Base-by-base conservation (phyloP, 106 monocot species). In the Dioscorea alata region DNA sequence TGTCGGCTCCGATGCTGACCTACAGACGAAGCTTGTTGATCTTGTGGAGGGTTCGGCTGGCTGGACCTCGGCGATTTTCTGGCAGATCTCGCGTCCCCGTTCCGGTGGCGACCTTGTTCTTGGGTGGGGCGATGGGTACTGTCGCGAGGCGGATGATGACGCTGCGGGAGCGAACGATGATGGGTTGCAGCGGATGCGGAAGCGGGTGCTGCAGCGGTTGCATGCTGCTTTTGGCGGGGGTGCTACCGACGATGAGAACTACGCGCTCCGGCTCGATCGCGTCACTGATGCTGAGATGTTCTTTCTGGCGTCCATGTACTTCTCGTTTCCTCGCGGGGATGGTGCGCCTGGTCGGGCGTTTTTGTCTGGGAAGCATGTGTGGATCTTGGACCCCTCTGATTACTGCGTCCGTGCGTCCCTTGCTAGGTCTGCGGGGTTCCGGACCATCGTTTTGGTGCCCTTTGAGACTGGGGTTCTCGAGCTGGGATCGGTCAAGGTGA, bases 241-340 rank as follows among this genome's bases (percentile, higher is more conserved):
- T 42, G 42, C 42, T 5, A 42, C 76, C 25, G 84, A 90, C 56
- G 87, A 91, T 61, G 84, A 87, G 56, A 76, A 81, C 70, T 68
- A 68, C 67, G 78, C 81, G 35, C 76, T 82, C 59, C 61, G 82
- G n/a, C 88, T 92, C 23, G 85, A 88, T 57, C 74, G 79, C 21
- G 81, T 92, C 71, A 85, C 84, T 32, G 85, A 82, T 65, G 74
- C 79, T 19, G 92, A 92, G 78, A 80, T 88, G 83, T 92, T 85
- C 82, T 95, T 91, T 68, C 79, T 91, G 2, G 64, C 83, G 4
- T 91, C 91, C 31, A 95, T 91, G 94, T 95, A 95, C 78, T 95
- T 95, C 77, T 70, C 85, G 8, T 91, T 95, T 73, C 83, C 79
- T 17, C 59, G 33, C 13, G 88, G 94, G 23, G 69, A 71, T 6